These are phyloP conservation scores for Houttuynia cordata DNA, from an alignment of 164 flowering plant species.

Conservation along the genomic window DNA sequence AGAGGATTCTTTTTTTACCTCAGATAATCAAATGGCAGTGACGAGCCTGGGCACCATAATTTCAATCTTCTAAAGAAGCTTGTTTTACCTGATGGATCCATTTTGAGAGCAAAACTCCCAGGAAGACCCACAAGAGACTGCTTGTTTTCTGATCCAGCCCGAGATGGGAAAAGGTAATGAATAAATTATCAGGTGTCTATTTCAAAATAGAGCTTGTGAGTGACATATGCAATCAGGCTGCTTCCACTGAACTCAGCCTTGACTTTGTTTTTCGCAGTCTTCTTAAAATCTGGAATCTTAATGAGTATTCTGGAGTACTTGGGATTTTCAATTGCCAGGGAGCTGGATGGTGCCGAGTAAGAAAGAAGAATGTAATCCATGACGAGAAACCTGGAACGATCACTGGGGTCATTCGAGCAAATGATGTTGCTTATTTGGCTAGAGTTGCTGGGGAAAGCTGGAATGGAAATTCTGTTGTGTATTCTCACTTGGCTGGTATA, in stretches of 20 bases:
- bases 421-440: slow-evolving; percentile 46
- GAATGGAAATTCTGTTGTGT: slow-evolving; percentile 51
- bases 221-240: not conserved
- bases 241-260: not conserved
- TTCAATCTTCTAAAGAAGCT: slow-evolving; percentile 62
- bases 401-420: slow-evolving; percentile 46
- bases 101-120: slow-evolving; percentile 70
- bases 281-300: slow-evolving; percentile 77
- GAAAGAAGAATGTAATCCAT: slow-evolving; percentile 56
- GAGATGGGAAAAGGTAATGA: slow-evolving; percentile 65
- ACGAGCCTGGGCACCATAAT: slow-evolving; percentile 74
- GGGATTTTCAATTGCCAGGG: slow-evolving; percentile 90
- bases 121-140: slow-evolving; percentile 79
- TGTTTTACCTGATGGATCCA: slow-evolving; percentile 75
- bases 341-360: slow-evolving; percentile 76
- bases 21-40: slow-evolving; percentile 27
- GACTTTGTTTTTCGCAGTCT: slow-evolving; percentile 28
- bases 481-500: slow-evolving; percentile 59
- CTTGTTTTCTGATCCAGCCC: slow-evolving; percentile 65
- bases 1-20: not conserved
- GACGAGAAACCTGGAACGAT: slow-evolving; percentile 47
- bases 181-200: not conserved
- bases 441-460: slow-evolving; percentile 42
- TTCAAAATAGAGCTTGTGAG: not conserved
- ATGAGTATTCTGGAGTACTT: slow-evolving; percentile 57